A percentile compares a stretch with the other conserved stretches of the same genome.
Conservation (phyloP, 768 basidiomycete genomes). For the Mycena haematopus region DNA sequence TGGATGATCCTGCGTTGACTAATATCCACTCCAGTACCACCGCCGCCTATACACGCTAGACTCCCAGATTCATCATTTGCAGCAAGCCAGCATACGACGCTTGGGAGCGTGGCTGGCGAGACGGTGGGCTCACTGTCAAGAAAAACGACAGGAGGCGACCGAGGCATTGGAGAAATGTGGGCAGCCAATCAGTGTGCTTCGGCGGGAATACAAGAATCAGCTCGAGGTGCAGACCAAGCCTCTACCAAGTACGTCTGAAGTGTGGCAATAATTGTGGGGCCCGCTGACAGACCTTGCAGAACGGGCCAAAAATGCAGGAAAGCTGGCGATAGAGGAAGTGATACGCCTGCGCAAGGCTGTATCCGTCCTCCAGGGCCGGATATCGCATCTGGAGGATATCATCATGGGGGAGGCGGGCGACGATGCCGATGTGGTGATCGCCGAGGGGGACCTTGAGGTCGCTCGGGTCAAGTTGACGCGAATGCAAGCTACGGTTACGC, state of each 20-base stretch:
- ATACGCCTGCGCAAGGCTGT: too few species aligned
- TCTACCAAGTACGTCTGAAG: neutral
- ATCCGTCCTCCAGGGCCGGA: too few species aligned
- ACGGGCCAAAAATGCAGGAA: too few species aligned
- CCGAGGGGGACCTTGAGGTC: too few species aligned
- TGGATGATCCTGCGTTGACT: neutral
- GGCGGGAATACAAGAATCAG: constrained; percentile 42
- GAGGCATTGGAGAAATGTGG: constrained; percentile 19
- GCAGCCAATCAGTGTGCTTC: constrained; percentile 26
- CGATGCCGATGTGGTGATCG: too few species aligned
- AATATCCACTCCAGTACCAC: neutral
- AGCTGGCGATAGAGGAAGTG: too few species aligned
- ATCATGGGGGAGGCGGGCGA: too few species aligned
- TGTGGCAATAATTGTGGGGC: neutral
- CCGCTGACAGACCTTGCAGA: neutral
- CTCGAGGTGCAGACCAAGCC: constrained; percentile 33
- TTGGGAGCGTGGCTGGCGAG: constrained; percentile 42
- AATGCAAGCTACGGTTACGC: too few species aligned
- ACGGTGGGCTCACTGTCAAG: constrained; percentile 21
- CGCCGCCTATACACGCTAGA: constrained; percentile 27
- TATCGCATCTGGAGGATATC: too few species aligned
- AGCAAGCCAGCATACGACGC: constrained; percentile 31
- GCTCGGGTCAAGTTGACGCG: too few species aligned
- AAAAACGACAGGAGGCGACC: neutral
- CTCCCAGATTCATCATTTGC: constrained; percentile 34